phyloP scores from a whole-genome alignment of 2,329 filamentous ascomycete genomes.

The Hirsutella rhossiliensis region DNA sequence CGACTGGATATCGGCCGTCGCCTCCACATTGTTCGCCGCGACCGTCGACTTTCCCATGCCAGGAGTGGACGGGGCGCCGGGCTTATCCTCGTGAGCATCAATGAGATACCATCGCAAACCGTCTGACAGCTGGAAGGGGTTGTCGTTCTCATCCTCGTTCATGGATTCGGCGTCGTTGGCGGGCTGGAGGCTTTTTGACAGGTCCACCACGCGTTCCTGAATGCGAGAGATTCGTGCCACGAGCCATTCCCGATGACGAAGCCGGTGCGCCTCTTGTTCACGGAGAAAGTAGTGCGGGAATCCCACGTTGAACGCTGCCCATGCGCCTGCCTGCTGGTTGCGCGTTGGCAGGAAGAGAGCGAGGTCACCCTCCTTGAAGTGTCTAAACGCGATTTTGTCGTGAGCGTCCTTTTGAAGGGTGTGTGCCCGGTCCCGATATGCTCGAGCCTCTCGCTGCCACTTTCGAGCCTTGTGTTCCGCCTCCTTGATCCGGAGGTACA shows the following conservation, averaged over 20 bases:
- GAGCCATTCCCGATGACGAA: conserved; percentile 86
- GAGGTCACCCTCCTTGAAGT: conserved; percentile 94
- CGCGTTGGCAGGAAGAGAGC: conserved; percentile 88
- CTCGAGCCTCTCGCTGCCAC: conserved; percentile 78
- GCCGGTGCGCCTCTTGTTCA: conserved; percentile 78
- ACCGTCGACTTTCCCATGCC: conserved; percentile 88
- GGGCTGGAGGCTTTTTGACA: conserved; percentile 62
- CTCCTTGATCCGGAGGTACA: conserved; percentile 85
- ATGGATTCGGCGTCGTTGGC: conserved; percentile 35
- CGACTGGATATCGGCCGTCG: conserved; percentile 58
- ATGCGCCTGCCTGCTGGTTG: conserved; percentile 87
- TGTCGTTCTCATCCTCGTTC: conserved; percentile 70
- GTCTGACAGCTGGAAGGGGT: conserved; percentile 92
- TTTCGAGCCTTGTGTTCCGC: conserved; percentile 88
- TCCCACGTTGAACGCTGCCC: conserved; percentile 97
- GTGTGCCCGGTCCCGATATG: conserved; percentile 80
- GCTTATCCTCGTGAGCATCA: conserved; percentile 86
- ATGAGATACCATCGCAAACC: conserved; percentile 93
- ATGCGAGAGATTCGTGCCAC: conserved; percentile 85
- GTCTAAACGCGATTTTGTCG: conserved; percentile 89
- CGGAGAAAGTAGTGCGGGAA: conserved; percentile 95
- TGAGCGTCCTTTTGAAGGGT: conserved; percentile 72
- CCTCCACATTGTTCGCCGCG: conserved; percentile 76
- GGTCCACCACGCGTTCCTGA: conserved; percentile 85
- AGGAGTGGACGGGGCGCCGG: conserved; percentile 81